A percentile compares a stretch with the other conserved stretches of the same genome.
Conservation (phyloP, 306 rosid genomes). For the Inga oerstediana region DNA sequence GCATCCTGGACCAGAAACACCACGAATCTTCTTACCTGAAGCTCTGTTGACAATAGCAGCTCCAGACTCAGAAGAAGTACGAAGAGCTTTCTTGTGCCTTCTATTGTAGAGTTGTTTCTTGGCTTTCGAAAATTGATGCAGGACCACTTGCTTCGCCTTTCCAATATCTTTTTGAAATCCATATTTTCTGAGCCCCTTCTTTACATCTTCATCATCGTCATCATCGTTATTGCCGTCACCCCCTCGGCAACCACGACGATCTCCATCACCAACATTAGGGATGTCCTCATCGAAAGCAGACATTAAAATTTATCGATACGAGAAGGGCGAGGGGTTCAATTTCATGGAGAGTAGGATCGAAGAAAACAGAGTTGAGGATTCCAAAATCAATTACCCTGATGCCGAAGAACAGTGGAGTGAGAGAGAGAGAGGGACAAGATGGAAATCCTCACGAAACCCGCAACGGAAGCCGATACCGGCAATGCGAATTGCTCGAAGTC, state of each 20-base stretch:
- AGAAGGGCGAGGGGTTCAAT: neutral
- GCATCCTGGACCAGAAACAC: conserved; percentile 45
- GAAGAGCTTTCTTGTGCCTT: conserved; percentile 32
- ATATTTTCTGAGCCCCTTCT: conserved; percentile 27
- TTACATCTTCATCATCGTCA: conserved; percentile 35
- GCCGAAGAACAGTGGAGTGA: neutral
- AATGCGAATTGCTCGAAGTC: neutral
- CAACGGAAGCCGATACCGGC: neutral
- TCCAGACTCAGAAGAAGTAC: conserved; percentile 30
- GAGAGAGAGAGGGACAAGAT: neutral
- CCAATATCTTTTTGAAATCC: conserved; percentile 37
- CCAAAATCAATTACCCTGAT: neutral
- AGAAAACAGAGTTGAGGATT: conserved; percentile 13
- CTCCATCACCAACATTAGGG: conserved; percentile 35
- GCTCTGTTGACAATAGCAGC: conserved; percentile 16
- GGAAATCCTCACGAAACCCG: conserved; percentile 20
- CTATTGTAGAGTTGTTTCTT: conserved; percentile 44
- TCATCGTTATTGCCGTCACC: conserved; percentile 32
- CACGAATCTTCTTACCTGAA: conserved; percentile 47
- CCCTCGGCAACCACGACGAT: conserved; percentile 28
- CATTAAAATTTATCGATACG: conserved; percentile 36
- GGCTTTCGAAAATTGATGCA: conserved; percentile 52
- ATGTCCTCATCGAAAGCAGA: conserved; percentile 57
- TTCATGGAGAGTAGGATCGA: conserved; percentile 8
- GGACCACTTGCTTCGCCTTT: conserved; percentile 46